Conservation (phyloP, 2,329 filamentous ascomycete genomes). For the Ilyonectria sp. region DNA sequence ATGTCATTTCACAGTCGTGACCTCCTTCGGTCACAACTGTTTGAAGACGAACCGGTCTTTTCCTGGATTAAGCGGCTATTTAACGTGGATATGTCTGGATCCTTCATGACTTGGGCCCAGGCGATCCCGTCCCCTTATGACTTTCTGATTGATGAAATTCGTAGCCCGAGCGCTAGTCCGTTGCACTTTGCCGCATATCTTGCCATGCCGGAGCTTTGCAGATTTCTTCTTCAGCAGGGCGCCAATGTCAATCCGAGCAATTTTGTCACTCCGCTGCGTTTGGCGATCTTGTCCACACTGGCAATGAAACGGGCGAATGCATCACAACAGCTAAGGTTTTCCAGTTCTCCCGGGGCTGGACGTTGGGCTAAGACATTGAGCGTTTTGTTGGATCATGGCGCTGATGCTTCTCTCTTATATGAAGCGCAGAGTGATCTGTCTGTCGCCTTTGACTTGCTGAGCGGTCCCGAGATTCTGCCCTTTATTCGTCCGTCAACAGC, state of each 20-base stretch:
- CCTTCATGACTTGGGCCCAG: background rate
- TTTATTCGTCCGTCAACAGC: background rate
- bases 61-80: background rate
- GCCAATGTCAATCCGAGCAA: background rate
- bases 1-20: background rate
- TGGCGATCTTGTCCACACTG: background rate
- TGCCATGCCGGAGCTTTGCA: background rate
- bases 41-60: background rate
- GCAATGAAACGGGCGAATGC: too few species aligned
- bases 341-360: too few species aligned
- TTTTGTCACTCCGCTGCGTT: background rate
- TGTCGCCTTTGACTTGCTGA: background rate
- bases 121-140: too few species aligned
- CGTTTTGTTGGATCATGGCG: constrained; percentile 1
- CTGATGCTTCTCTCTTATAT: background rate
- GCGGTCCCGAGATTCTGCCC: background rate
- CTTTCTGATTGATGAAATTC: background rate
- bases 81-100: background rate
- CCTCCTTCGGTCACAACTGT: background rate
- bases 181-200: background rate
- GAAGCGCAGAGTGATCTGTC: background rate
- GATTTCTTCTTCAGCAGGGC: background rate
- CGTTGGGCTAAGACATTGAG: background rate
- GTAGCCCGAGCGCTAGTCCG: background rate
- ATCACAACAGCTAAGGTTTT: too few species aligned